Conservation (phyloP, 345 rosid species). For the Reutealis trisperma region DNA sequence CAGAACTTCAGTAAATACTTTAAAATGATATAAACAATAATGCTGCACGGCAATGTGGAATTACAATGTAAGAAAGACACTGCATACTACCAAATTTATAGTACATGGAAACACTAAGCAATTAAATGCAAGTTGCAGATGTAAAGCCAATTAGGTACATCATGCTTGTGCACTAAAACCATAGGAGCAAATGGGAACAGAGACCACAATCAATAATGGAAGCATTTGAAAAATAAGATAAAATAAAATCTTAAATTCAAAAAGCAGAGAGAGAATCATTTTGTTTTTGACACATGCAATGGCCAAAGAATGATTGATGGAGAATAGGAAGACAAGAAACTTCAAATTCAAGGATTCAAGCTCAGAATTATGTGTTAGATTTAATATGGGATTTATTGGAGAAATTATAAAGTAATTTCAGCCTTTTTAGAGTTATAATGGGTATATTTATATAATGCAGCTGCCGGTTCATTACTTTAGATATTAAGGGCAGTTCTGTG, state of each 20-base stretch:
- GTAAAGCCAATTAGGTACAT: not conserved
- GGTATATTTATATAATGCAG: too few relatives aligned
- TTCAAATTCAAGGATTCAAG: too few relatives aligned
- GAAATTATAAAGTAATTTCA: too few relatives aligned
- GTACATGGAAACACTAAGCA: not conserved
- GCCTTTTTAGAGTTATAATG: too few relatives aligned
- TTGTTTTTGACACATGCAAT: not conserved
- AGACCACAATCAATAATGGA: not conserved
- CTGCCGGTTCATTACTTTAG: too few relatives aligned
- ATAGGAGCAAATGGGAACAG: not conserved
- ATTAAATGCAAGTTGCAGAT: not conserved
- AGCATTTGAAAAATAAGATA: not conserved
- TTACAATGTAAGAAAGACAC: not conserved
- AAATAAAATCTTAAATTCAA: conserved; percentile 2
- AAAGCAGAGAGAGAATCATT: too few relatives aligned
- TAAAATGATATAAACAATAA: not conserved
- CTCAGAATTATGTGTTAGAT: too few relatives aligned
- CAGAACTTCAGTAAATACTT: not conserved
- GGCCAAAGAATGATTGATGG: too few relatives aligned
- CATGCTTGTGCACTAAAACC: not conserved
- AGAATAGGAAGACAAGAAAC: too few relatives aligned
- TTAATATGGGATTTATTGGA: too few relatives aligned
- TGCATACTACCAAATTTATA: not conserved
- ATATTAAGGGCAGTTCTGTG: too few relatives aligned
- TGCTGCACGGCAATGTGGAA: not conserved